phyloP scores from a whole-genome alignment of 805 yeast genomes.

The Ogataea saltuana region DNA sequence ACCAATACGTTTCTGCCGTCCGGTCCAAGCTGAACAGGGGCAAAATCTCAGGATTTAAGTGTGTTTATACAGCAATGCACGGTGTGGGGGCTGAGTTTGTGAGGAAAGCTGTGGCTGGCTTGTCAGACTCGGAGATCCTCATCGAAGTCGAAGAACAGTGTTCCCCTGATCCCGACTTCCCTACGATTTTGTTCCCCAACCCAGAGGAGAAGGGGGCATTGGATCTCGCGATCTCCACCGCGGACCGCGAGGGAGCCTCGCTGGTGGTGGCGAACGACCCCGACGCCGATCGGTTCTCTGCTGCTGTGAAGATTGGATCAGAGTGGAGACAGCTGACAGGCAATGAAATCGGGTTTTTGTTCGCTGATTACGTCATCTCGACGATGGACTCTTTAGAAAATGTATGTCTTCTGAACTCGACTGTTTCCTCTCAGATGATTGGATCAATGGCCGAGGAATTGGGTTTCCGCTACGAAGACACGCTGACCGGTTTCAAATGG shows the following conservation, averaged over 20 bases:
- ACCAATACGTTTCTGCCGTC: conserved; percentile 42
- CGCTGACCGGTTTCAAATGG: conserved; percentile 97
- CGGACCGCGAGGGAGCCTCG: conserved; percentile 47
- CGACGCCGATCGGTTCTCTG: conserved; percentile 93
- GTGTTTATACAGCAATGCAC: conserved; percentile 92
- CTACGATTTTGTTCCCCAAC: conserved; percentile 87
- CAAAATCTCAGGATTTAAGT: conserved; percentile 40
- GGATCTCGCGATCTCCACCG: conserved; percentile 63
- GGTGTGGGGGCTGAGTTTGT: conserved; percentile 84
- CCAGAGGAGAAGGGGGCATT: conserved; percentile 96
- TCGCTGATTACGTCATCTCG: conserved; percentile 63
- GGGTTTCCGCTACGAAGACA: conserved; percentile 70
- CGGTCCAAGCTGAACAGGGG: conserved; percentile 34
- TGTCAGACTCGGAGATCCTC: conserved; percentile 37
- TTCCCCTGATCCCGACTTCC: conserved; percentile 79
- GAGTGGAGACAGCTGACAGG: conserved; percentile 84
- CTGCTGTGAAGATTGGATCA: conserved; percentile 57
- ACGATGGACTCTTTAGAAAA: conserved; percentile 32
- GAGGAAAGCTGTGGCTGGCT: conserved; percentile 38
- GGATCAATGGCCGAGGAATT: conserved; percentile 61
- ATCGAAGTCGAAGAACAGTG: conserved; percentile 63
- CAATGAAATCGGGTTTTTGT: conserved; percentile 83
- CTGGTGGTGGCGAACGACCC: conserved; percentile 91
- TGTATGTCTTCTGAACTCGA: conserved; percentile 73
- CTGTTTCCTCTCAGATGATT: conserved; percentile 88